phyloP scores from a whole-genome alignment of 768 basidiomycete genomes.

The Trametes cubensis region DNA sequence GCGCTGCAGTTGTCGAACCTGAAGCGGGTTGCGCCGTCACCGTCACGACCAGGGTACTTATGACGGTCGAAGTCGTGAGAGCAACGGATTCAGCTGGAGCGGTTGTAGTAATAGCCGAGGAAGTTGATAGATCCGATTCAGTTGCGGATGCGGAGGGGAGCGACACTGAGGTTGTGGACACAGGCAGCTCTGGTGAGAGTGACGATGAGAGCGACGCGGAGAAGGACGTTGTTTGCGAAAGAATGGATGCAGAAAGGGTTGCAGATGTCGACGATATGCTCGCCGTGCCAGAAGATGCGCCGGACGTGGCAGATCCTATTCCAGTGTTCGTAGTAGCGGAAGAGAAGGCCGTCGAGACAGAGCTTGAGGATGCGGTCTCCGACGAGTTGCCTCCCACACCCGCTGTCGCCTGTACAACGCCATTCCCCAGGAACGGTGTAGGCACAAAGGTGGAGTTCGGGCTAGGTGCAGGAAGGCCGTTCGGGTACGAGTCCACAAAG shows the following conservation, averaged over 20 bases:
- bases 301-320: neutral
- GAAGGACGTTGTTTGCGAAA: conserved; percentile 1
- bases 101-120: too few relatives aligned
- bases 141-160: neutral
- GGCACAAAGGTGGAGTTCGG: conserved; percentile 34
- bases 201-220: neutral
- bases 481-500: conserved; percentile 59
- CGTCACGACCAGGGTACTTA: conserved; percentile 32
- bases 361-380: neutral
- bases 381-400: neutral
- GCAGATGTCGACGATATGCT: conserved; percentile 39
- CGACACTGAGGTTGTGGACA: conserved; percentile 1
- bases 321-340: conserved; percentile 54
- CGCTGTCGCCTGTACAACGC: neutral
- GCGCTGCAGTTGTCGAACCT: neutral
- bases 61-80: conserved; percentile 25
- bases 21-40: conserved; percentile 21
- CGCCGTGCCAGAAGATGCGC: neutral
- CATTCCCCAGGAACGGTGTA: conserved; percentile 24
- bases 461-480: conserved; percentile 28
- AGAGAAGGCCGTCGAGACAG: neutral
- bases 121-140: neutral
- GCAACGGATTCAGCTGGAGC: conserved; percentile 3
- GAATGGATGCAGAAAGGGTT: conserved; percentile 3
- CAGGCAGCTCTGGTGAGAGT: neutral